Evolutionary conservation across 768 basidiomycete genomes (phyloP), one percentile per base, ranked within the genome.

Genomic region (Russula foetens): DNA sequence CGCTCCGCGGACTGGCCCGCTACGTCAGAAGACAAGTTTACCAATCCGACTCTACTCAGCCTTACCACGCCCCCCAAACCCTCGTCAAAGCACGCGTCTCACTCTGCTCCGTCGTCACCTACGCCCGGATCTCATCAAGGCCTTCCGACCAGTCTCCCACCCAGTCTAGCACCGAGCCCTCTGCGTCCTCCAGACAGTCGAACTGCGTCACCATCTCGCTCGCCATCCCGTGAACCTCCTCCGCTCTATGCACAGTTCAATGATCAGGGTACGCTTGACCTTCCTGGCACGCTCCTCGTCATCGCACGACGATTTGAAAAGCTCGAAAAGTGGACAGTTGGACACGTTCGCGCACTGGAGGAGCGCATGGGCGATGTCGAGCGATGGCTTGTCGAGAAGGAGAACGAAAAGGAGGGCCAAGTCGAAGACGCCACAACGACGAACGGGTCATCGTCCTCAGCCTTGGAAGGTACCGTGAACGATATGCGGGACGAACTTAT

Each of bases 281-380:
- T 92, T 9, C 81, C 85, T 12, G 84, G 80, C 1, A 92, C 91
- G 0, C 75, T 93, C 6, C 73, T 93, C 24, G 79, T 81, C 12
- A 83, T 93, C 45, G 88, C 89, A 14, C 82, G 81, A 59, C 83
- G 91, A 23, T 92, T 93, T 60, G 91, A 93, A 71, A 93, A 93
- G 70, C 79, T 93, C 14, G 91, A 93, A 69, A 87, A 87, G 63
- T 93, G 91, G 91, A 87, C 90, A 0, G 89, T 93, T 3, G 84
- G 88, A 7, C 91, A 93, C 66, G 90, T 92, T 3, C 84, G 91
- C 56, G 91, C 91, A 1, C 74, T 93, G n/a, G 91, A 93, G 66
- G 91, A 92, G 21, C 81, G 91, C 33, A 93, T 93, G 90, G 84
- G 85, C 62, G 91, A 93, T 58, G 91, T 93, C n/a, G 91, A 93